Evolutionary conservation across 2,329 filamentous ascomycete genomes (phyloP), one percentile per base, ranked within the genome.

Genomic region (Scleromitrula shiraiana): DNA sequence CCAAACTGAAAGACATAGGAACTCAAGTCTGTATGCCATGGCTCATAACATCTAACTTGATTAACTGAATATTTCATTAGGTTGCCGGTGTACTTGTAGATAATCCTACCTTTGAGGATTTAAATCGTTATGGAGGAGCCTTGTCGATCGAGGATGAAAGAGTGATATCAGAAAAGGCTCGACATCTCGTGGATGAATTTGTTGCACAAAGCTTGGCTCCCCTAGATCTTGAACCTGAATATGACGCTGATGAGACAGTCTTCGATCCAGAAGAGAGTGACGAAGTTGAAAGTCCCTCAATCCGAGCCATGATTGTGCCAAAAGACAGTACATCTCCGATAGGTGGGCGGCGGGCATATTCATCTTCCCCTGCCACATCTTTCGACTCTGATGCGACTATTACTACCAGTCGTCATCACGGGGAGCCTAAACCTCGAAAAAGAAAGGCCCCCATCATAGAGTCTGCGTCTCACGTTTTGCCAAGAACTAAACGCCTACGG

Each of bases 1-100:
- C 7, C 9, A 46, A 39, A 19, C 47, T 50, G 15, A 30, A 26
- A 10, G 41, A 39, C 15, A 50, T 50, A 46, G 47, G 41, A 3
- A 35, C n/a, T 15, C n/a, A 43, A 22, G 40, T 42, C 23, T 32
- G 17, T 32, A 42, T 40, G 12, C 12, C 9, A 19, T 37, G 15
- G 20, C 19, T 37, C 14, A 17, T 14, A 33, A 14, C 4, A 20
- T 15, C 9, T 40, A 24, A n/a, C 22, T 26, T 27, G 12, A 24
- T 17, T 40, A 17, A 40, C 19, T 26, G 7, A 42, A 14, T 22
- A n/a, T n/a, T n/a, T n/a, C n/a, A n/a, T n/a, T 20, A 42, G 40
- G 35, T 43, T 23, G 47, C 41, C 40, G 33, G 41, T 0, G 41
- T 30, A 33, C 19, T 50, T 17, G 35, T 40, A 6, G 14, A 39